phyloP scores from a whole-genome alignment of 2,329 filamentous ascomycete species.

The Cytospora piceicola region DNA sequence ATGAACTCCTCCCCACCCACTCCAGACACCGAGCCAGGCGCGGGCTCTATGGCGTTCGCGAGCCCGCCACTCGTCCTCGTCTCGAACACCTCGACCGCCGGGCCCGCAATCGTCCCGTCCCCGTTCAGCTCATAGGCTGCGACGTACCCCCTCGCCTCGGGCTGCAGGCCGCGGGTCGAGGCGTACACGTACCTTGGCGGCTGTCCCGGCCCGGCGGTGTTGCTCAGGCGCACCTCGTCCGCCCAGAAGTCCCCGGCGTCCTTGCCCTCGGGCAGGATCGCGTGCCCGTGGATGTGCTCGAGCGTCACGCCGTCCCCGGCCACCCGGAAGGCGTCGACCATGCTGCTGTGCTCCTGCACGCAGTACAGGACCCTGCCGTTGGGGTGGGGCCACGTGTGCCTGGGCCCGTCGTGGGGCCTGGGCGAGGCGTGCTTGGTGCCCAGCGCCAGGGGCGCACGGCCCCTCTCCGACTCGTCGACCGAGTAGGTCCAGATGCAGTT shows the following conservation, averaged over 20 bases:
- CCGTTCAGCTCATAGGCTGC: constrained; percentile 28
- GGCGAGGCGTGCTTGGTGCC: constrained; percentile 24
- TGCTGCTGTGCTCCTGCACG: constrained; percentile 34
- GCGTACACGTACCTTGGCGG: constrained; percentile 30
- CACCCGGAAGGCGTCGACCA: constrained; percentile 32
- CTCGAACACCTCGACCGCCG: constrained; percentile 30
- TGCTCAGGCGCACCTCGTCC: constrained; percentile 33
- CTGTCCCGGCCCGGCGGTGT: neutral
- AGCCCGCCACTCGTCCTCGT: constrained; percentile 32
- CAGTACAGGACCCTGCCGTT: constrained; percentile 32
- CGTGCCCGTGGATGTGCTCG: constrained; percentile 27
- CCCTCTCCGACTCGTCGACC: constrained; percentile 13
- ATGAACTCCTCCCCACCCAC: constrained; percentile 27
- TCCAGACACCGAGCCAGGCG: constrained; percentile 23
- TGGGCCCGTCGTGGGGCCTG: constrained; percentile 30
- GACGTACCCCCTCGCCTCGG: constrained; percentile 31
- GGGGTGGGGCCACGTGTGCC: constrained; percentile 33
- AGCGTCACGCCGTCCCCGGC: constrained; percentile 23
- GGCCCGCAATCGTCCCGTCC: constrained; percentile 24
- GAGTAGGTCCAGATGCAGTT: constrained; percentile 32
- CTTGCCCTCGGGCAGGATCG: constrained; percentile 23
- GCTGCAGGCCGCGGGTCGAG: constrained; percentile 29
- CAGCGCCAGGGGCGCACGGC: constrained; percentile 2
- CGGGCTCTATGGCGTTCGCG: constrained; percentile 34
- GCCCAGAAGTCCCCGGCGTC: constrained; percentile 27